A percentile compares a stretch with the other conserved stretches of the same genome.
phyloP scores from a whole-genome alignment of 225 moss, liverwort and hornwort species.

The Straminergon stramineum region DNA sequence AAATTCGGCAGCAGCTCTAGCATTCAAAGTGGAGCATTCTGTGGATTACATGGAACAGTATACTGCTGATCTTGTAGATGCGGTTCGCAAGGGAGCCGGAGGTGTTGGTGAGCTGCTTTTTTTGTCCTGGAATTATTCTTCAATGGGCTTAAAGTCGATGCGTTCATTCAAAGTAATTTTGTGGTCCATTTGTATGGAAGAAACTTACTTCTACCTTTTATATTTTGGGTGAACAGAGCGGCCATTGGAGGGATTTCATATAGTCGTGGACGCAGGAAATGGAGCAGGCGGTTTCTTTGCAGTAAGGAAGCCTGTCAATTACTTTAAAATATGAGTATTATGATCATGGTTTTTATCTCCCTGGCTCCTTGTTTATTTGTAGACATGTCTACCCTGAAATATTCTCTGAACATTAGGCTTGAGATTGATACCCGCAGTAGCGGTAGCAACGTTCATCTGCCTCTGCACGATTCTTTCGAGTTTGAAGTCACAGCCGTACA shows the following conservation, averaged over 20 bases:
- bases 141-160: not conserved
- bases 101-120: slow-evolving; percentile 56
- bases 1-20: slow-evolving; percentile 17
- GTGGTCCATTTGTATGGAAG: not conserved
- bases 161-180: not conserved
- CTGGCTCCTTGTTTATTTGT: not conserved
- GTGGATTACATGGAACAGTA: slow-evolving; percentile 90
- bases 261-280: slow-evolving; percentile 95
- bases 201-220: not conserved
- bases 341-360: not conserved
- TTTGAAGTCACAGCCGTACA: not conserved
- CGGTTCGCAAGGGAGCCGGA: slow-evolving; percentile 80
- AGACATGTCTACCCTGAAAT: not conserved
- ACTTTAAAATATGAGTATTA: not conserved
- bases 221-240: slow-evolving; percentile 43
- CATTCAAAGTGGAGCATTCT: slow-evolving; percentile 36
- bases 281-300: slow-evolving; percentile 98
- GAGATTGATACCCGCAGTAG: not conserved
- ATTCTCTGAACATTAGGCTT: not conserved
- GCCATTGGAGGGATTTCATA: slow-evolving; percentile 85
- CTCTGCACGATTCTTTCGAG: not conserved
- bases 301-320: slow-evolving; percentile 27
- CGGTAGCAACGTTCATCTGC: not conserved
- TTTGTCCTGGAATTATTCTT: not conserved
- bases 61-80: slow-evolving; percentile 79